Evolutionary conservation across 2,329 filamentous ascomycete species (phyloP).

Genomic region (Fusarium napiforme): DNA sequence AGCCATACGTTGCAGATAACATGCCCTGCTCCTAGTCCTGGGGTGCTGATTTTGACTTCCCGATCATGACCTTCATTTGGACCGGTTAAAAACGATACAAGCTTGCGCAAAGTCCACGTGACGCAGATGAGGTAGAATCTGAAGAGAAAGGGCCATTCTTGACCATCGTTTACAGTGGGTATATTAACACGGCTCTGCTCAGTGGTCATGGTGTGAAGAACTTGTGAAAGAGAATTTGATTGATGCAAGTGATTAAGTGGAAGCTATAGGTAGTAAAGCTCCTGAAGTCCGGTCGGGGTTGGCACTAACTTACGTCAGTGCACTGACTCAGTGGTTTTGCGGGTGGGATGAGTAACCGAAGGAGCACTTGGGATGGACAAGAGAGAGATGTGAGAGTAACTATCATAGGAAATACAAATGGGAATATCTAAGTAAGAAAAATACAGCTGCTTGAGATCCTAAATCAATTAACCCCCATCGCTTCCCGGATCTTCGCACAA

Average conservation of each 20-base stretch:
- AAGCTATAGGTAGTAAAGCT: accelerated
- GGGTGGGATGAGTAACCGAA: no score
- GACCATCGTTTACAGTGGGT: accelerated
- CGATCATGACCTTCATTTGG: background rate
- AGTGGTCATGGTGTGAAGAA: no score
- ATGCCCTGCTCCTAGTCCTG: accelerated
- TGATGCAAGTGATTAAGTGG: no score
- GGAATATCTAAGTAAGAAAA: no score
- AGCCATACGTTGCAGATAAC: background rate
- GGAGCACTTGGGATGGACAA: no score
- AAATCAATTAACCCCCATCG: accelerated
- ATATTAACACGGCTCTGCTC: accelerated
- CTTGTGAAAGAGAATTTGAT: no score
- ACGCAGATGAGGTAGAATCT: background rate
- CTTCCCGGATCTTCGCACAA: background rate
- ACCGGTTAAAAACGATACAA: background rate
- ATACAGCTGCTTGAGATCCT: no score
- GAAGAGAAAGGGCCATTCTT: background rate
- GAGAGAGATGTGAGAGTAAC: no score
- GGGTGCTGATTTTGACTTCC: accelerated
- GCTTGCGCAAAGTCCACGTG: background rate
- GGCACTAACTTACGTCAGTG: background rate
- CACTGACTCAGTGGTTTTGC: background rate
- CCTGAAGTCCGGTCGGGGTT: background rate
- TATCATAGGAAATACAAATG: no score